Evolutionary conservation across 148 eudicot species (phyloP).

Genomic region (Diospyros lotus): DNA sequence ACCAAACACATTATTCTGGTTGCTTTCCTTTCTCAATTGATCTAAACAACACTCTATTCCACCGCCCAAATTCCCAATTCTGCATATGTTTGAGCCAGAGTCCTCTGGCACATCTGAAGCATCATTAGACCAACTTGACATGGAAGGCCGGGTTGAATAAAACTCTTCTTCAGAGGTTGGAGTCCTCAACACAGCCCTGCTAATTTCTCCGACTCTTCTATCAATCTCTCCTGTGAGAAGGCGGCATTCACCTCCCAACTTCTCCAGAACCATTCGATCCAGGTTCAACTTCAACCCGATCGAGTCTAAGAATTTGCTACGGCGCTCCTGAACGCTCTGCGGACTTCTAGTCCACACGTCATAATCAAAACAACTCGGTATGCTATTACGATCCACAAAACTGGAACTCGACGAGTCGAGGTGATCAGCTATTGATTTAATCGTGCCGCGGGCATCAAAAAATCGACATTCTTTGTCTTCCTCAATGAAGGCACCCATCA

Average conservation of each 20-base stretch:
- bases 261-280: constrained; percentile 18
- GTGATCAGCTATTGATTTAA: too few species aligned
- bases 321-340: constrained; percentile 63
- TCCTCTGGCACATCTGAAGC: constrained; percentile 23
- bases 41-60: constrained; percentile 20
- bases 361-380: too few species aligned
- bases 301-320: constrained; percentile 58
- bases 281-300: constrained; percentile 55
- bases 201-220: constrained; percentile 25
- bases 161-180: constrained; percentile 32
- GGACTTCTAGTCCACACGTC: constrained; percentile 38
- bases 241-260: constrained; percentile 14
- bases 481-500: too few species aligned
- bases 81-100: constrained; percentile 18
- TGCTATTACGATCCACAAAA: too few species aligned
- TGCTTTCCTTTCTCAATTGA: constrained; percentile 15
- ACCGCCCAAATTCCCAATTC: constrained; percentile 14
- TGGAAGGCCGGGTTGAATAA: constrained; percentile 47
- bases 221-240: constrained; percentile 24
- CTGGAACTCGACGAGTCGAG: too few species aligned
- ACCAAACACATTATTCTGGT: constrained; percentile 7
- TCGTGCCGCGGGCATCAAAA: too few species aligned
- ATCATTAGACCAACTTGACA: constrained; percentile 35
- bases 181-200: constrained; percentile 41
- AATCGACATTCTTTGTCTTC: too few species aligned